Conservation (phyloP, 352 stramenopile species). For the Pythium aquatile region DNA sequence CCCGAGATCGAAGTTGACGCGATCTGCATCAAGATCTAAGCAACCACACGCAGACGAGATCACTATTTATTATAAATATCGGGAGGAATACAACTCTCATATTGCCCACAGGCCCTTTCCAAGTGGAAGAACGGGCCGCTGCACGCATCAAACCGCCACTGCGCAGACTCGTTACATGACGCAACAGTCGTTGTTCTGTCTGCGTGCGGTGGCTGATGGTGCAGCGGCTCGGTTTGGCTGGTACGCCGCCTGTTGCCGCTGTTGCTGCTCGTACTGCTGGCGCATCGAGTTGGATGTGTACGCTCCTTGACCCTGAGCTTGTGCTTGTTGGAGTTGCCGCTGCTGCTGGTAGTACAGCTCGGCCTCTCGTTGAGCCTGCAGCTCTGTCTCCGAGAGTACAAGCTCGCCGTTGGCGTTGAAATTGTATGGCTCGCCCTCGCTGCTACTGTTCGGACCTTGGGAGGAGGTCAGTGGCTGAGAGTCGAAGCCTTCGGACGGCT, state of each 20-base stretch:
- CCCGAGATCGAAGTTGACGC: slow-evolving; percentile 54
- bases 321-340: slow-evolving; percentile 40
- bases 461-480: slow-evolving; percentile 19
- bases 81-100: slow-evolving; percentile 2
- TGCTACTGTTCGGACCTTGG: slow-evolving; percentile 25
- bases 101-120: slow-evolving; percentile 8
- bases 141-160: neutral
- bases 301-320: slow-evolving; percentile 24
- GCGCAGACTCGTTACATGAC: slow-evolving; percentile 37
- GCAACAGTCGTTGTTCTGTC: slow-evolving; percentile 40
- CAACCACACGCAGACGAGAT: neutral
- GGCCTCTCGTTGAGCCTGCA: slow-evolving; percentile 63
- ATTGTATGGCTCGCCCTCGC: slow-evolving; percentile 41
- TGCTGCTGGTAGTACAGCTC: slow-evolving; percentile 67
- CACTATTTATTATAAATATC: slow-evolving; percentile 23
- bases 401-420: slow-evolving; percentile 54
- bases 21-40: slow-evolving; percentile 64
- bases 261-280: slow-evolving; percentile 56
- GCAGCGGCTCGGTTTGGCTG: slow-evolving; percentile 20
- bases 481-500: slow-evolving; percentile 21
- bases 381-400: slow-evolving; percentile 55
- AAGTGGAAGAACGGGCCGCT: slow-evolving; percentile 17
- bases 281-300: slow-evolving; percentile 6
- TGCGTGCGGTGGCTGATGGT: slow-evolving; percentile 6
- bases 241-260: slow-evolving; percentile 37